Evolutionary conservation across 192 early-diverging fungal species (phyloP).

Genomic region (Phlyctochytrium arcticum): DNA sequence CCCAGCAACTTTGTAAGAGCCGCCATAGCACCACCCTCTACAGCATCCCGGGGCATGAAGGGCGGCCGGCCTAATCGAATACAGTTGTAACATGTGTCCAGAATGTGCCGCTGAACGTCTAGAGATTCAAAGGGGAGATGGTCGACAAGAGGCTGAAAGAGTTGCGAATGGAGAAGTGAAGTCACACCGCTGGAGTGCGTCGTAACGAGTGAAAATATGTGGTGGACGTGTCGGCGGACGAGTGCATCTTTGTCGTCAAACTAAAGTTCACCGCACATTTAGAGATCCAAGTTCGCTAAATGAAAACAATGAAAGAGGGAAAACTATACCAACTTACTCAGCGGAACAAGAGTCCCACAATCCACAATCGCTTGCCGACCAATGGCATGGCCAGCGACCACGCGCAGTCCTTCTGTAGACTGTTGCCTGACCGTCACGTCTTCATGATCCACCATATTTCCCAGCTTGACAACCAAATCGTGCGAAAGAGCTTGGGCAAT

Average conservation of each 20-base stretch:
- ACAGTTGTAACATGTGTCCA: conserved; percentile 45
- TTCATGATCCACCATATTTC: conserved; percentile 10
- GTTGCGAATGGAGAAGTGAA: conserved; percentile 6
- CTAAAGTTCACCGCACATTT: conserved; percentile 11
- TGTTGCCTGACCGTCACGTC: conserved; percentile 48
- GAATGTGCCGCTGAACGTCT: conserved; percentile 46
- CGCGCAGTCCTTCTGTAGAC: conserved; percentile 40
- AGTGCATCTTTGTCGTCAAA: conserved; percentile 42
- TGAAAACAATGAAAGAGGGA: not conserved
- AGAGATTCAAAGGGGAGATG: conserved; percentile 38
- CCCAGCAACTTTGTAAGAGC: conserved; percentile 41
- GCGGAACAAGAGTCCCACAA: conserved; percentile 5
- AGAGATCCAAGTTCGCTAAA: not conserved
- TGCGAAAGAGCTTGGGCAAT: conserved; percentile 38
- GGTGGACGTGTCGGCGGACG: conserved; percentile 36
- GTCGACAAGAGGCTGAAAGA: conserved; percentile 28
- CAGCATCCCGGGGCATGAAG: conserved; percentile 35
- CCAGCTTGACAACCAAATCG: conserved; percentile 34
- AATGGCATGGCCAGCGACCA: conserved; percentile 36
- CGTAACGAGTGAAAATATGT: conserved; percentile 37
- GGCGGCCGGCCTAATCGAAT: conserved; percentile 34
- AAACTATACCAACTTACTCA: conserved; percentile 25
- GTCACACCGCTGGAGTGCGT: conserved; percentile 26
- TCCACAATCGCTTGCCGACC: conserved; percentile 39
- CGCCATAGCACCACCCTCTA: conserved; percentile 42